Conservation (phyloP, 2,329 filamentous ascomycete genomes). For the Venturia asperata region DNA sequence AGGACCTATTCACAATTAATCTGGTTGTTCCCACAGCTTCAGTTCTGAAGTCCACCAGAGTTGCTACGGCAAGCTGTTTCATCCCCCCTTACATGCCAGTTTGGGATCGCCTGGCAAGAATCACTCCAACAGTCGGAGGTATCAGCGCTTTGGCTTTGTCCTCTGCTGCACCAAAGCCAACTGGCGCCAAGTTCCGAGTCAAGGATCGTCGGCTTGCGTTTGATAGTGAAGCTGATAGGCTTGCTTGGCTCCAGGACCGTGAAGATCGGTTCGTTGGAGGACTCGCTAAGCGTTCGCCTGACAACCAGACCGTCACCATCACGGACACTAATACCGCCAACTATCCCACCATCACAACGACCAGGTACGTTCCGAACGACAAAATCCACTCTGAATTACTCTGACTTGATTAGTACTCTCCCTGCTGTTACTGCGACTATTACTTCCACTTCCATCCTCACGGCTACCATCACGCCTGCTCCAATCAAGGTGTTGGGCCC, state of each 20-base stretch:
- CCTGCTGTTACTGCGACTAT: not conserved
- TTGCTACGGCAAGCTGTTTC: conserved; percentile 30
- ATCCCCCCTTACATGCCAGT: conserved; percentile 23
- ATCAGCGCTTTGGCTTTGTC: conserved; percentile 20
- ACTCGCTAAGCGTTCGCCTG: conserved; percentile 30
- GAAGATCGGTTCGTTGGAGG: conserved; percentile 25
- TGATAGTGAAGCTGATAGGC: conserved; percentile 16
- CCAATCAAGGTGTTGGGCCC: conserved; percentile 25
- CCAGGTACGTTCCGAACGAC: conserved; percentile 22
- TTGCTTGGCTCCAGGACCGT: conserved; percentile 24
- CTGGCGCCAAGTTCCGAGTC: conserved; percentile 23
- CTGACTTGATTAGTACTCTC: not conserved
- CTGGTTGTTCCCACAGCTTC: conserved; percentile 23
- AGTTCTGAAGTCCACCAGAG: conserved; percentile 25
- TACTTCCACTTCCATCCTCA: conserved; percentile 20
- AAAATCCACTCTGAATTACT: not conserved
- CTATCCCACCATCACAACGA: conserved; percentile 24
- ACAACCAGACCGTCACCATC: conserved; percentile 30
- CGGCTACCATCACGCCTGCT: conserved; percentile 24
- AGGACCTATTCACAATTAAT: conserved; percentile 28
- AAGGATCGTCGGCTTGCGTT: conserved; percentile 24
- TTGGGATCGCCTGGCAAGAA: conserved; percentile 26
- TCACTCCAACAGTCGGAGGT: conserved; percentile 25
- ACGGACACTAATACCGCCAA: conserved; percentile 29
- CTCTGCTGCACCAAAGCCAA: conserved; percentile 23